Percentiles rank a stretch among this genome's conserved stretches.
Evolutionary conservation across 345 rosid species (phyloP).

Genomic region (Populus simonii): DNA sequence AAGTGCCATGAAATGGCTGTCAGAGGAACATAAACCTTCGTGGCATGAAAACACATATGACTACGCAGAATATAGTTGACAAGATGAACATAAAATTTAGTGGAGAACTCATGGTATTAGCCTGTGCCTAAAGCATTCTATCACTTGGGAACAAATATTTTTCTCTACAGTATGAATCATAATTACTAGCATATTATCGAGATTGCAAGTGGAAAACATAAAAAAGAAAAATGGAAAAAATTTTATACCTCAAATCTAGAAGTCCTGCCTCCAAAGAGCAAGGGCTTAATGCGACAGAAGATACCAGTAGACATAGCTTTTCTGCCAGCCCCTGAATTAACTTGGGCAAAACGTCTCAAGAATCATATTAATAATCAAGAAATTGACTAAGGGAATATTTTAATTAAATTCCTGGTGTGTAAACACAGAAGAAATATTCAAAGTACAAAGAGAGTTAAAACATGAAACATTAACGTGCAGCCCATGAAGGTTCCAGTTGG

Average conservation of each 20-base stretch:
- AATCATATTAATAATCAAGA: not conserved
- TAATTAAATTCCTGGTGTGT: not conserved
- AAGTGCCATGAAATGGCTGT: not conserved
- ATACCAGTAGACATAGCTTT: conserved; percentile 32
- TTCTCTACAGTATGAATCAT: not conserved
- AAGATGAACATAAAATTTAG: not conserved
- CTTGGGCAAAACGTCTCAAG: not conserved
- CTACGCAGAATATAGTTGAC: not conserved
- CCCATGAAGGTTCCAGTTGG: not conserved
- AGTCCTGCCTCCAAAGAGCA: conserved; percentile 42
- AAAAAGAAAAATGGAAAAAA: not conserved
- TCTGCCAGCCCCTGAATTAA: conserved; percentile 2
- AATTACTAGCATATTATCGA: not conserved
- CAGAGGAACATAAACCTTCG: not conserved
- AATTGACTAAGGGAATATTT: not conserved
- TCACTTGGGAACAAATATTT: not conserved
- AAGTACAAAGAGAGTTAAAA: not conserved
- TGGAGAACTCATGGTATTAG: not conserved
- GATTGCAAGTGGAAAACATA: not conserved
- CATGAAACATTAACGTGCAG: conserved; percentile 7
- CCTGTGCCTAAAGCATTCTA: not conserved
- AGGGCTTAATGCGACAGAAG: conserved; percentile 42
- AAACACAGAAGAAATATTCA: conserved; percentile 6
- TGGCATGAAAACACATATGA: not conserved
- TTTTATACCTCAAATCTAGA: conserved; percentile 40